Percentiles rank a stretch among this genome's conserved stretches.
These are phyloP conservation scores for Vitis hybrid DNA, from an alignment of 177 flowering plant genomes.

Conservation along the genomic window DNA sequence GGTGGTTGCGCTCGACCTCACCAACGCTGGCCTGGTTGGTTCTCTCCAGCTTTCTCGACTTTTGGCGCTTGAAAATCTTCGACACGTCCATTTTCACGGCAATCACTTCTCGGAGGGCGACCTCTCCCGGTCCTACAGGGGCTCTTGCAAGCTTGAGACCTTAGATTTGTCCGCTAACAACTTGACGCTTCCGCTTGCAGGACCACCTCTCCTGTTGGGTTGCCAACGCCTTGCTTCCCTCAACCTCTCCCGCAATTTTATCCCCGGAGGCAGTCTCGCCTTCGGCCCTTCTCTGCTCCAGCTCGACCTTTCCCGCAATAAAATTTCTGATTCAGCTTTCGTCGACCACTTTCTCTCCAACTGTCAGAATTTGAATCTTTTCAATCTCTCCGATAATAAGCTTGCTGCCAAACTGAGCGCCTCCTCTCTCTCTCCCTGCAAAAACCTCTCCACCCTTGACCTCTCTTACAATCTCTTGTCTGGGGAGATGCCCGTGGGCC, in stretches of 20 bases:
- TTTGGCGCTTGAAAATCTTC: constrained; percentile 42
- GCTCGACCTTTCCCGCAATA: constrained; percentile 66
- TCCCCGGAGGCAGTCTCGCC: constrained; percentile 35
- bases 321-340: constrained; percentile 40
- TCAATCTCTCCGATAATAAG: constrained; percentile 61
- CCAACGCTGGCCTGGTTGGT: constrained; percentile 45
- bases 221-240: constrained; percentile 40
- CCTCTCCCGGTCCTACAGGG: constrained; percentile 24
- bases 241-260: constrained; percentile 56
- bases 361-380: constrained; percentile 45
- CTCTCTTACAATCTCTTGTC: constrained; percentile 53
- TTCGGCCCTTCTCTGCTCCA: constrained; percentile 42
- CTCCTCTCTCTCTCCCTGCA: constrained; percentile 34
- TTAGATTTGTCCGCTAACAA: constrained; percentile 67
- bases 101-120: constrained; percentile 56
- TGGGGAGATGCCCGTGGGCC: constrained; percentile 40
- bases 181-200: constrained; percentile 38
- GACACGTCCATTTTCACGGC: constrained; percentile 31
- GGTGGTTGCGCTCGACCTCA: constrained; percentile 51
- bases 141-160: constrained; percentile 37
- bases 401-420: constrained; percentile 37
- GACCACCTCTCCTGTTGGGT: constrained; percentile 20
- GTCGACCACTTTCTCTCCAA: constrained; percentile 29
- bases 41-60: constrained; percentile 43
- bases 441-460: constrained; percentile 46